Evolutionary conservation across 345 rosid species (phyloP), one percentile per base, ranked within the genome.

Genomic region (Hibiscus syriacus): DNA sequence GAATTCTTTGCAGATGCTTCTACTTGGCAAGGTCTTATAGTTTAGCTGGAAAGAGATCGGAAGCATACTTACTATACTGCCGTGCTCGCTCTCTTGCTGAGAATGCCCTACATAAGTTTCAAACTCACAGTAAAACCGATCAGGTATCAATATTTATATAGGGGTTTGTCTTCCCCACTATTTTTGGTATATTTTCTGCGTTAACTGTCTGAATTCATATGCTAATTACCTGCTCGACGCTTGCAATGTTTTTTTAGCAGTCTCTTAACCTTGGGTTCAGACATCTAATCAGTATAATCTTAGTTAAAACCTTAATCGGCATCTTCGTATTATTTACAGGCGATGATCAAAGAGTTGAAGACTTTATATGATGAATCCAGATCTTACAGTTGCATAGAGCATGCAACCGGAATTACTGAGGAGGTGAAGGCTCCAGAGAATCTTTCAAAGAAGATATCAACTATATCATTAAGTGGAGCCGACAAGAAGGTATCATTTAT

Each of bases 371-470:
- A 77, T 8, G 97, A 86, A 74, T 83, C 96, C 82, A 85, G 98
- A 85, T 83, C 92, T 68, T 88, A 79, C 64, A 80, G 88, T 82
- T 95, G 98, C 81, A 85, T 89, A 68, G 99, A 95, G 80, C 99
- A 95, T 79, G 99, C 99, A 14, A 71, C 75, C 0, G 96, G 95
- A 59, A 82, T 92, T 60, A 59, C 90, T 55, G 97, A 90, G 83
- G 88, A 74, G 61, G 87, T 79, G 80, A 89, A 80, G 81, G 97
- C 82, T 55, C 90, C 93, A 0, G 97, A 90, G 75, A 88, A 84
- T 69, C 86, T 95, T 29, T 88, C 97, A 2, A 85, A 83, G 69
- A 81, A 82, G 78, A 78, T 95, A 45, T 88, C 98, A 36, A 73
- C 80, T 14, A 80, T 95, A 64, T 92, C 99, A 54, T 66, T 95